Base-by-base conservation (phyloP, 108 stramenopile species). In the Fragilariopsis cylindrus region DNA sequence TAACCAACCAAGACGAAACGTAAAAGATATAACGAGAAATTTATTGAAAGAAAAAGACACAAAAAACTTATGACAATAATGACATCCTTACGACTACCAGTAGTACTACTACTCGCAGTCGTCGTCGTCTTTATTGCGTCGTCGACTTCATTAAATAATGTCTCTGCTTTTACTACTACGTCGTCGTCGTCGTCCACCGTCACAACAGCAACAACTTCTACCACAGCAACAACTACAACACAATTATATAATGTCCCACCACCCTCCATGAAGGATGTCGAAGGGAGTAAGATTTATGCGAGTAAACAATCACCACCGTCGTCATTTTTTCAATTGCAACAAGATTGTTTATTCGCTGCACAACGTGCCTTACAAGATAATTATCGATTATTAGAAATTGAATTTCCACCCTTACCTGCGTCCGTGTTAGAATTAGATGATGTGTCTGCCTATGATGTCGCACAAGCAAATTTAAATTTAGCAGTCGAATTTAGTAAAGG, bases 361-460 rank as follows among this genome's bases (percentile, higher is more conserved):
- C 45, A 72, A 48, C 63, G 82, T 50, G 97, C 97, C 49, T 79
- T 95, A 11, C 52, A 56, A 6, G 96, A 98, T 83, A 94, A 93
- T 21, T 75, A 88, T 50, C 77, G 81, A 47, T 71, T 98, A n/a
- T 56, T 98, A 44, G 97, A 98, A 77, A 81, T 98, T 30, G 97
- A 98, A 74, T 96, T 90, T 75, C 92, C 92, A 9, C 96, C 96
- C 2, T 81, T 97, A n/a, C 95, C 96, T 1, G 91, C 90, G 40
- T 82, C 84, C 53, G 94, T 95, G 1, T 73, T 97, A 46, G 96
- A 97, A 78, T 90, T 96, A 89, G 91, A 95, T 70, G 92, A 93
- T 79, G 95, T 96, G 43, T 81, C 77, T 42, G 96, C 97, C 9
- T 92, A 96, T 77, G 96, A 96, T 79, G 92, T 98, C 2, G 92